Conservation (phyloP, 2,329 filamentous ascomycete species). For the Pyrenophora graminea region DNA sequence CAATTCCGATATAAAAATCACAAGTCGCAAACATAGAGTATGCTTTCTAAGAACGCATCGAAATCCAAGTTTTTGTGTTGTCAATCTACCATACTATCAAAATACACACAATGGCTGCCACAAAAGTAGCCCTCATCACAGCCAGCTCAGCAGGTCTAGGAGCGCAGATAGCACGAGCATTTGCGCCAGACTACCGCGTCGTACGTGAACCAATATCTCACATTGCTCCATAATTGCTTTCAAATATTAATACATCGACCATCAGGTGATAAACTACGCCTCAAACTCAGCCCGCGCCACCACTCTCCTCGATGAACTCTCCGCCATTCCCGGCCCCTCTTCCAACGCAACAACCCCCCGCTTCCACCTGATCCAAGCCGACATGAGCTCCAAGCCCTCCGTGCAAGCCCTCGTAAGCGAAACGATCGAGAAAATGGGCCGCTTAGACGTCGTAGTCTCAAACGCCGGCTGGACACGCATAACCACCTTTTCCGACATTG, state of each 20-base stretch:
- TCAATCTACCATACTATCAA: background rate
- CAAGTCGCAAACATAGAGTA: no score
- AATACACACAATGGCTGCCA: conserved; percentile 37
- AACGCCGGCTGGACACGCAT: conserved; percentile 67
- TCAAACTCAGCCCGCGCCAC: conserved; percentile 50
- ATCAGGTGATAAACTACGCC: conserved; percentile 54
- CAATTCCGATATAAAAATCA: no score
- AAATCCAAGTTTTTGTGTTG: background rate
- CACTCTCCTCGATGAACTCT: conserved; percentile 49
- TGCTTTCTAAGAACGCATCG: background rate
- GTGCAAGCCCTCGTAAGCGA: conserved; percentile 52
- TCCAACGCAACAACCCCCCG: conserved; percentile 35
- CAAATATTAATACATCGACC: background rate
- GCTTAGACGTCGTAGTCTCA: conserved; percentile 53
- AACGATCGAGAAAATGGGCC: conserved; percentile 52
- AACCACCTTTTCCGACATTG: conserved; percentile 61
- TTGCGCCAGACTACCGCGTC: conserved; percentile 53
- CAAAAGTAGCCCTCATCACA: conserved; percentile 54
- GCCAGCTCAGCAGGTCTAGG: conserved; percentile 55
- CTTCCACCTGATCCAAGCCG: conserved; percentile 52
- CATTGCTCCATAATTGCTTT: background rate
- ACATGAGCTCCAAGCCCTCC: conserved; percentile 50
- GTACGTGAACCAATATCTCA: conserved; percentile 33
- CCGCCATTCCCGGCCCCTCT: conserved; percentile 41
- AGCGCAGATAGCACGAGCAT: conserved; percentile 52